Base-by-base conservation (phyloP, 2,329 filamentous ascomycete species). In the Diaporthe citriasiana region DNA sequence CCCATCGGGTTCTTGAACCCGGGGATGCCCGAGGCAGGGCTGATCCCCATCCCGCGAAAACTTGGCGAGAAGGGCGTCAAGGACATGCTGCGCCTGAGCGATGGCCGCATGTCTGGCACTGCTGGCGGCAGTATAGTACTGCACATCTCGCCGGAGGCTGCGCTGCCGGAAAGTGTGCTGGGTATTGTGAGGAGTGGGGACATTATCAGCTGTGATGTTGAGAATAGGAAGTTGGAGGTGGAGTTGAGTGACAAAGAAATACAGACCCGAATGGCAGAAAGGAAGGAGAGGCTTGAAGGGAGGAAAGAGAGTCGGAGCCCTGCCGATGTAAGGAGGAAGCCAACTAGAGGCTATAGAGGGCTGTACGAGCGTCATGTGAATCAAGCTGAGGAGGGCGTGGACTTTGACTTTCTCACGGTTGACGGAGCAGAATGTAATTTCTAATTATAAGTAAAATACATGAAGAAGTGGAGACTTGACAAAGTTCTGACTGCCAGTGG, bases 61-160 rank as follows among this genome's bases (percentile, higher is more conserved):
- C 91, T 93, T 40, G 94, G 93, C 0, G 91, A 93, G 0, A 91
- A 91, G 0, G 93, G 93, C 12, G 88, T 98, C 6, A 88, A 86
- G 19, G 97, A 98, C 76, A 92, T 98, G 81, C 91, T 97, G 4
- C 87, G 97, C 1, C 89, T 98, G 42, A 97, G 95, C 0, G 95
- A 98, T 79, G 95, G 95, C 0, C 85, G 95, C 40, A 98, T 98
- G 86, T 93, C 90, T 33, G 95, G 95, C 6, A 97, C 95, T 0
- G 93, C 91, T 2, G 95, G 97, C 60, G 95, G 95, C 0, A 98
- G 97, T 73, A 96, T 98, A 77, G 94, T 97, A 0, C 91, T 97
- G 8, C 95, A 98, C 78, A 92, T 98, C 8, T 92, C 92, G 3
- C 95, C 95, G 0, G 95, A 98, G 82, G 94, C 95, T 0, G 94